Conservation (phyloP, 1,284 basidiomycete species). For the Coniferiporia sulphurascens region DNA sequence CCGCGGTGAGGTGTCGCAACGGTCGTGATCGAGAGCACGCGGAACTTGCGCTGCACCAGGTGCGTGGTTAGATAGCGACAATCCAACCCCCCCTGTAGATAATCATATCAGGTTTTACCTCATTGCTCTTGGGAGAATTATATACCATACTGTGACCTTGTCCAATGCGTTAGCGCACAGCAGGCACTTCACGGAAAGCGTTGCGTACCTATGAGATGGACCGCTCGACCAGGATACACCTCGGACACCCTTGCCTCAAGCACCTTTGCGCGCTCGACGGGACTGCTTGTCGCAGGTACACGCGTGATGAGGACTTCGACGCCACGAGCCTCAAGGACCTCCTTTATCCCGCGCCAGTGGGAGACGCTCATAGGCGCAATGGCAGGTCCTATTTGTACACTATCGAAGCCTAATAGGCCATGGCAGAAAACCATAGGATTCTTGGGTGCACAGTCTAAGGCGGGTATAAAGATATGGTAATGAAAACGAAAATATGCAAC, state of each 20-base stretch:
- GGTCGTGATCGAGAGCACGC: constrained; percentile 46
- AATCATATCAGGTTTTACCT: constrained; percentile 9
- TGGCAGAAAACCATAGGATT: constrained; percentile 92
- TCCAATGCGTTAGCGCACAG: constrained; percentile 22
- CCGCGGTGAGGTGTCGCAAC: constrained; percentile 54
- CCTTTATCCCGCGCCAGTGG: constrained; percentile 94
- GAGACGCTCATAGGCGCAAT: constrained; percentile 81
- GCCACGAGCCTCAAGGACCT: constrained; percentile 84
- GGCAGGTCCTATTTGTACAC: constrained; percentile 63
- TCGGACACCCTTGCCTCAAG: constrained; percentile 78
- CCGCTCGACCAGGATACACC: constrained; percentile 71
- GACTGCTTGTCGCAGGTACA: constrained; percentile 86
- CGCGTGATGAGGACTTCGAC: constrained; percentile 89
- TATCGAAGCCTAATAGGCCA: constrained; percentile 86
- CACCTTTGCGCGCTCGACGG: constrained; percentile 82
- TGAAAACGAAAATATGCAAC: constrained; percentile 25
- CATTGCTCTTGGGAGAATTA: constrained; percentile 1
- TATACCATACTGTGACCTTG: constrained; percentile 85
- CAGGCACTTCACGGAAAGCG: constrained; percentile 10
- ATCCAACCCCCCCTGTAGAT: constrained; percentile 80
- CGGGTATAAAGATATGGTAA: constrained; percentile 1
- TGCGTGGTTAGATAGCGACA: constrained; percentile 83
- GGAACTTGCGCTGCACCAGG: constrained; percentile 55
- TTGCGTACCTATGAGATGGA: constrained; percentile 80
- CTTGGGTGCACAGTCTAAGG: constrained; percentile 64